Conservation (phyloP, 2,329 filamentous ascomycete species). For the Aspergillus luchuensis region DNA sequence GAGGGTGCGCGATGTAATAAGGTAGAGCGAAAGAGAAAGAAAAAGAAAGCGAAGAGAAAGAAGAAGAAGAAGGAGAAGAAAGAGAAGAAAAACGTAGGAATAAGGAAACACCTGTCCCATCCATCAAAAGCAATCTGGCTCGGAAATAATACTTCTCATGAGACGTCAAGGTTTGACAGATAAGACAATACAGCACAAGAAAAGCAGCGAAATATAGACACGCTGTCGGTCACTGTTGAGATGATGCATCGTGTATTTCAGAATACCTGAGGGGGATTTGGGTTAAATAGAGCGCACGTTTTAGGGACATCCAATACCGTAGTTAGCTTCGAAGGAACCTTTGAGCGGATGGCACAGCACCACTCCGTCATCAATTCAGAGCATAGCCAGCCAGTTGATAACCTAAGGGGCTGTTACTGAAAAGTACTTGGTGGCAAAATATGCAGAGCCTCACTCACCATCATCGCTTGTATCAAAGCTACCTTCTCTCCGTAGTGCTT, state of each 20-base stretch:
- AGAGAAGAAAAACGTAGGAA: not conserved
- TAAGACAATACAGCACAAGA: not conserved
- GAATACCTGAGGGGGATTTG: not conserved
- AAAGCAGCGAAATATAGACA: not conserved
- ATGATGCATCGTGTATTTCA: not conserved
- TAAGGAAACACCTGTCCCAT: not conserved
- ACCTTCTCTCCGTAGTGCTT: slow-evolving; percentile 43
- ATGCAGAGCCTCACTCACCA: slow-evolving; percentile 32
- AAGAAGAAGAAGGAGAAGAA: too few relatives aligned
- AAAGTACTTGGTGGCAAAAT: slow-evolving; percentile 9
- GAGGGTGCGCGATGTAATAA: not conserved
- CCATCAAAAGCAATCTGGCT: not conserved
- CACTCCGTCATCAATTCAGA: slow-evolving; percentile 7
- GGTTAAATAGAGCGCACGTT: not conserved
- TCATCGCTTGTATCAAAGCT: slow-evolving; percentile 48
- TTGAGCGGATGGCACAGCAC: not conserved
- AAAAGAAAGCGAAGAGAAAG: not conserved
- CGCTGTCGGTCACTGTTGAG: not conserved
- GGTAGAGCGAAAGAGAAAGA: not conserved
- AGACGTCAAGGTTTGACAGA: not conserved
- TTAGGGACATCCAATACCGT: not conserved
- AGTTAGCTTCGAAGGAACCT: too few relatives aligned
- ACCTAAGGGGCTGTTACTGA: slow-evolving; percentile 17
- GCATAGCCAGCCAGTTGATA: slow-evolving; percentile 26
- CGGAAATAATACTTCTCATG: not conserved